Percentiles rank a stretch among this genome's conserved stretches.
Evolutionary conservation across 768 basidiomycete genomes (phyloP).

Genomic region (Mycena latifolia): DNA sequence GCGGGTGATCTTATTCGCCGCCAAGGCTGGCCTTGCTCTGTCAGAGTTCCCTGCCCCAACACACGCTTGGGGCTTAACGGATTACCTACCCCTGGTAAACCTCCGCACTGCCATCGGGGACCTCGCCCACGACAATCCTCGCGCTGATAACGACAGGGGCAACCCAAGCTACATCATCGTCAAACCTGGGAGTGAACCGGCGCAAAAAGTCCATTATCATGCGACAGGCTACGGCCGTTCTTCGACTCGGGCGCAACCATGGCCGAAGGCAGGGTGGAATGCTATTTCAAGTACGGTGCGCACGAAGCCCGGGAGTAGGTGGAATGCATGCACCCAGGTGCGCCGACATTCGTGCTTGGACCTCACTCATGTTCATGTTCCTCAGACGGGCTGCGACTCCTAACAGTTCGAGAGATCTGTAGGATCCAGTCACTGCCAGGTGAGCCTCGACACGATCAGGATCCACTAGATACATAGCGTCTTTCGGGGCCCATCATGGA

Average conservation of each 20-base stretch:
- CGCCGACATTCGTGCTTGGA: not conserved
- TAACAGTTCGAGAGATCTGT: constrained; percentile 5
- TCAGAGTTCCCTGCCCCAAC: not conserved
- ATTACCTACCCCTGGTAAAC: not conserved
- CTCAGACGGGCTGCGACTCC: not conserved
- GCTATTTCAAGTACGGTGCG: not conserved
- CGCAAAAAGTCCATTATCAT: no score
- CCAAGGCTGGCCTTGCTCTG: not conserved
- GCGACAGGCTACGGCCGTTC: no score
- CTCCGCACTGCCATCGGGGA: constrained; percentile 3
- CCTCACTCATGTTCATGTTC: not conserved
- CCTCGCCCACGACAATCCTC: constrained; percentile 1
- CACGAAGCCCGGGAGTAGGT: not conserved
- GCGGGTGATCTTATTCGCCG: not conserved
- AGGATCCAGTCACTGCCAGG: not conserved
- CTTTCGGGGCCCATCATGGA: not conserved
- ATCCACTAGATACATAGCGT: not conserved
- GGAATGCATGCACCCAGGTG: constrained; percentile 9
- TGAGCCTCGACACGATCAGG: not conserved
- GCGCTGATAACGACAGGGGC: not conserved
- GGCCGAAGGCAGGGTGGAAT: not conserved
- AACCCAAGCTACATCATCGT: not conserved
- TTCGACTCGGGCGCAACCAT: no score
- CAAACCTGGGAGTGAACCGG: no score
- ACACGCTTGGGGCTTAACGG: not conserved